Percentiles rank a stretch among this genome's conserved stretches.
Conservation (phyloP, 2,329 filamentous ascomycete genomes). For the Diaporthe aspalathi region DNA sequence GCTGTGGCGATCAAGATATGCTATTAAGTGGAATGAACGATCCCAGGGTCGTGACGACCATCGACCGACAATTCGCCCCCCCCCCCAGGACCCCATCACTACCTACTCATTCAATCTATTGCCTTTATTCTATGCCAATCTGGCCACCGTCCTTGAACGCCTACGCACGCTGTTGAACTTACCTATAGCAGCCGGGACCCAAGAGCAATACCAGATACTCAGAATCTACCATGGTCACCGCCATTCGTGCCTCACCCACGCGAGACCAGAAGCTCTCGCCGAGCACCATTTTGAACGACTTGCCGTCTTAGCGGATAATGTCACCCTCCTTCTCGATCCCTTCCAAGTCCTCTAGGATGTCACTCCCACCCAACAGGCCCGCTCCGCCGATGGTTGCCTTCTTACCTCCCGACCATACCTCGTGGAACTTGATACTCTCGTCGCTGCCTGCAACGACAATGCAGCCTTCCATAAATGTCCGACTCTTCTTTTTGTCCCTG, state of each 20-base stretch:
- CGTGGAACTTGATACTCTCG: constrained; percentile 93
- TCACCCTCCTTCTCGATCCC: constrained; percentile 81
- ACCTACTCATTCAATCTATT: constrained; percentile 36
- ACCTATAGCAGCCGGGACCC: constrained; percentile 50
- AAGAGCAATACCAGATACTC: not conserved
- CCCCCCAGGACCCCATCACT: constrained; percentile 35
- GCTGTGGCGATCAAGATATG: constrained; percentile 27
- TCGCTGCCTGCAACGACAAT: constrained; percentile 94
- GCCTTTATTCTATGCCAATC: constrained; percentile 19
- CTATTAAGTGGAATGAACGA: constrained; percentile 38
- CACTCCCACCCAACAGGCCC: constrained; percentile 81
- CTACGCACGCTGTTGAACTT: constrained; percentile 35
- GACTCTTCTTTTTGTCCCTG: constrained; percentile 58
- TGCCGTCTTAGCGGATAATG: constrained; percentile 70
- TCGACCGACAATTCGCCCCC: constrained; percentile 30
- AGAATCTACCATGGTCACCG: too few relatives aligned
- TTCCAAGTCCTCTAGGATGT: constrained; percentile 85
- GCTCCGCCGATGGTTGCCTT: constrained; percentile 63
- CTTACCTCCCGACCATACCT: constrained; percentile 82
- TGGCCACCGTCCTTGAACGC: not conserved
- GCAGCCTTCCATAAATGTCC: constrained; percentile 78
- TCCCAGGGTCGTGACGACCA: constrained; percentile 29
- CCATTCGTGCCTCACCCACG: not conserved
- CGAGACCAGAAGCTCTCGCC: too few relatives aligned
- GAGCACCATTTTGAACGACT: not conserved